phyloP scores from a whole-genome alignment of 2,329 filamentous ascomycete species.

The Neonectria coccinea region DNA sequence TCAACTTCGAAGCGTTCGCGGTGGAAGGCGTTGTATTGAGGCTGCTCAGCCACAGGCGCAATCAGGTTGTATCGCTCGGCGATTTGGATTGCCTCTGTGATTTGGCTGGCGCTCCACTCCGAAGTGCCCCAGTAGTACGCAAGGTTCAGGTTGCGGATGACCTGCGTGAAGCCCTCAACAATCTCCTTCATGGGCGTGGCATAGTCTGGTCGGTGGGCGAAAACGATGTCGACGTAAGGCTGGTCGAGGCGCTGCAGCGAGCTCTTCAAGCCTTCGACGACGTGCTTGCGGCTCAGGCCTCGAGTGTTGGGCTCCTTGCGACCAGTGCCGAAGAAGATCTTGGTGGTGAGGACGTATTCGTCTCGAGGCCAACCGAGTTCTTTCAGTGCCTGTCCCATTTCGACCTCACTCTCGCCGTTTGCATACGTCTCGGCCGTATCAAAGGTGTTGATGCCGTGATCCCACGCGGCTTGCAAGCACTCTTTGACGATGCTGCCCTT shows the following conservation, averaged over 20 bases:
- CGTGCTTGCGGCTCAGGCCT: conserved; percentile 74
- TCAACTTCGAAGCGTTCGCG: conserved; percentile 73
- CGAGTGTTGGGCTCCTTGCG: conserved; percentile 64
- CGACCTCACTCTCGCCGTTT: conserved; percentile 71
- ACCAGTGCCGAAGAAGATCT: conserved; percentile 47
- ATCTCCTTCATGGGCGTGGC: conserved; percentile 45
- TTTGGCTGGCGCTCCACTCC: conserved; percentile 76
- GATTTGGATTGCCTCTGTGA: conserved; percentile 65
- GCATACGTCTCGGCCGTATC: conserved; percentile 69
- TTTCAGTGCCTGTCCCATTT: conserved; percentile 70
- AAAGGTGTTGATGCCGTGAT: conserved; percentile 71
- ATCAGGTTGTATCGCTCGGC: conserved; percentile 72
- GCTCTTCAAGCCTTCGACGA: conserved; percentile 63
- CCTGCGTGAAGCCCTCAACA: conserved; percentile 44
- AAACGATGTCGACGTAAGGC: conserved; percentile 45
- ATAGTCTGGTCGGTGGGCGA: conserved; percentile 42
- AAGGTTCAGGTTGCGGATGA: conserved; percentile 44
- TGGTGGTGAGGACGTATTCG: conserved; percentile 67
- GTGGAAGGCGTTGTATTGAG: conserved; percentile 72
- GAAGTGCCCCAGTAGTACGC: conserved; percentile 65
- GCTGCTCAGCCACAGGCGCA: conserved; percentile 74
- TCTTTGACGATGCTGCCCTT: conserved; percentile 70
- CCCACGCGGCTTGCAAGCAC: conserved; percentile 70
- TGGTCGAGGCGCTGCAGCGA: conserved; percentile 42
- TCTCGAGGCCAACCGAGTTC: conserved; percentile 69